phyloP scores from a whole-genome alignment of 163 green algal genomes.

The Dunaliella salina region DNA sequence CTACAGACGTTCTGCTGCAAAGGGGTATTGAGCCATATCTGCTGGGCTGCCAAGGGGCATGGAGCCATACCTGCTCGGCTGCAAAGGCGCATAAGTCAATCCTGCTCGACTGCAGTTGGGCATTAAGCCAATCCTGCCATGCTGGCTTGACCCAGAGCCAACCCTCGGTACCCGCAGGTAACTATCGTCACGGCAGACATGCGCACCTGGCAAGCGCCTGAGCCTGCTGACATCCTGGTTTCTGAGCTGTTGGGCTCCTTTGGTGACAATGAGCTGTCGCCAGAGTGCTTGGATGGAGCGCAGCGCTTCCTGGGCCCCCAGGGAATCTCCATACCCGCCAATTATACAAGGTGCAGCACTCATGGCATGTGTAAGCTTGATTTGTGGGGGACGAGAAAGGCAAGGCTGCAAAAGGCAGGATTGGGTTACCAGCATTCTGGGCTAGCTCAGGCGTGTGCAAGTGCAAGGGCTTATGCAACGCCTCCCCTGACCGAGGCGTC shows the following conservation, averaged over 20 bases:
- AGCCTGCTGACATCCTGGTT: slow-evolving; percentile 90
- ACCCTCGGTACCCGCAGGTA: slow-evolving; percentile 23
- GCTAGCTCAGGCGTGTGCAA: too few species aligned
- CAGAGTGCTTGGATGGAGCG: slow-evolving; percentile 97
- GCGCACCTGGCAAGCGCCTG: slow-evolving; percentile 70
- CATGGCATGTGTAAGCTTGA: background rate
- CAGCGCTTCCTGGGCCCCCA: slow-evolving; percentile 77
- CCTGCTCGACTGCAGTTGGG: too few species aligned
- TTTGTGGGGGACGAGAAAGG: background rate
- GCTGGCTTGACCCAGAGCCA: background rate
- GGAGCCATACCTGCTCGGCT: too few species aligned
- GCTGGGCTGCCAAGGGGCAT: too few species aligned
- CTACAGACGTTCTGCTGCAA: too few species aligned
- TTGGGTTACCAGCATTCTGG: too few species aligned
- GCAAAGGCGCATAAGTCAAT: too few species aligned
- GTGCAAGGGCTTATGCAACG: too few species aligned
- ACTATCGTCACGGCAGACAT: slow-evolving; percentile 81
- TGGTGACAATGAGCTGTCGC: slow-evolving; percentile 97
- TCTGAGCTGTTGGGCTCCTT: slow-evolving; percentile 96
- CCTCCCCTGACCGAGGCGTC: too few species aligned
- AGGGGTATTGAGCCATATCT: too few species aligned
- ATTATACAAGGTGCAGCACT: background rate
- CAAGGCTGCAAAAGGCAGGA: too few species aligned
- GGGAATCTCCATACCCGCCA: background rate
- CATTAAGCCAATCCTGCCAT: background rate